Evolutionary conservation across 169 alveolate species (phyloP).

Genomic region (Eimeria praecox): DNA sequence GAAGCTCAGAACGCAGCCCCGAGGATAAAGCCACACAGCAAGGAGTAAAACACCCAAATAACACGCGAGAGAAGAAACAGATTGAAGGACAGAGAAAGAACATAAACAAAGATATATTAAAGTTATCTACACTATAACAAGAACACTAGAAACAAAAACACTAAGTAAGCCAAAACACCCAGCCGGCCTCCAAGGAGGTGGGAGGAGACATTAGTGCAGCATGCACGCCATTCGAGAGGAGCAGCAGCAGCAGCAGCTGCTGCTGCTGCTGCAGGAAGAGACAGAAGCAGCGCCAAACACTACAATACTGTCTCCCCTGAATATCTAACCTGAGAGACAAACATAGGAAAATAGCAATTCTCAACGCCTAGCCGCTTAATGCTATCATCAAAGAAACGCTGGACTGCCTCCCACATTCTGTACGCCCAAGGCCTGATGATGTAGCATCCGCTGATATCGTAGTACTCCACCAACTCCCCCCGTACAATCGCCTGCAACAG

Average conservation of each 20-base stretch:
- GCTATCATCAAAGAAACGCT: constrained; percentile 93
- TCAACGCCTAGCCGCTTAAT: constrained; percentile 90
- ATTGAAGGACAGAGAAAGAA: background rate
- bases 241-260: background rate
- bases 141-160: too few relatives aligned
- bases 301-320: too few relatives aligned
- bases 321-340: constrained; percentile 81
- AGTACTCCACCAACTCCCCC: constrained; percentile 98
- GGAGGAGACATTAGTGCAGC: too few relatives aligned
- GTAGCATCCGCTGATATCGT: constrained; percentile 99
- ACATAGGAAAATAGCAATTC: constrained; percentile 87
- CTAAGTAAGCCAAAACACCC: too few relatives aligned
- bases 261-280: too few relatives aligned
- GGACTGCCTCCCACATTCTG: constrained; percentile 98
- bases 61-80: background rate
- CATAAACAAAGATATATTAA: too few relatives aligned
- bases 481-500: constrained; percentile 97
- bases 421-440: constrained; percentile 98
- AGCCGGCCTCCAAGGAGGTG: too few relatives aligned
- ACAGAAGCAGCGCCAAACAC: too few relatives aligned
- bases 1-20: background rate
- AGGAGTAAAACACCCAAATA: background rate
- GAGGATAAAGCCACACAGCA: too few relatives aligned
- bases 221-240: too few relatives aligned
- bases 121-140: background rate